Base-by-base conservation (phyloP, 2,329 filamentous ascomycete genomes). In the Apiospora saccharicola region DNA sequence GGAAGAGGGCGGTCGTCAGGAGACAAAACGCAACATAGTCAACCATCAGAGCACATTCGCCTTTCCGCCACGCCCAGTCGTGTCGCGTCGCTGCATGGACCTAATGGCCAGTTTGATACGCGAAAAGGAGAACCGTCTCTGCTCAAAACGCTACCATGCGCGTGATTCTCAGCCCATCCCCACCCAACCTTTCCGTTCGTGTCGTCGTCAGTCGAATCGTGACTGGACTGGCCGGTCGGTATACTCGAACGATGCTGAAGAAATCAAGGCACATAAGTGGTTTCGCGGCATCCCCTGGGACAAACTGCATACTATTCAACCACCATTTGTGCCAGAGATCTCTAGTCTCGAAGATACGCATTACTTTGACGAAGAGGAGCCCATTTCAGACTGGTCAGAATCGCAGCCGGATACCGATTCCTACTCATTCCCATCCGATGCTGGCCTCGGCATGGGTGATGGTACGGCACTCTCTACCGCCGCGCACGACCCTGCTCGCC, bases 261-360 rank as follows among this genome's bases (percentile, higher is more conserved):
- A 98, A 71, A 97, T 98, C 85, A 98, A 97, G 80, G 83, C 87
- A 4, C 96, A 98, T 82, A 89, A 90, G 14, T 98, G 96, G 88
- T 98, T 98, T 84, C 88, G 87, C 72, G 90, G 90, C 69, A 90
- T 97, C 22, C 88, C 90, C 0, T 98, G 94, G 96, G 90, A 93
- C 19, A 89, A 88, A 0, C 82, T 98, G 22, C 93, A 96, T 78
- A 83, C 88, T 46, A 88, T 90, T 71, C 85, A 85, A 12, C 95
- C 96, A 0, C 95, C 95, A 0, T 96, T 97, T 77, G 85, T 97
- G 0, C 96, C 96, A 0, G 87, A 90, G 13, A 91, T 98, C 34
- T 86, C 86, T 51, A 85, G 86, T 43, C 85, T 87, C 75, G 91
- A 93, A 70, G 93, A 95, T 79, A 96, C 95, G 0, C 94, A 93